These are phyloP conservation scores for Corymbia calophylla DNA, from an alignment of 441 rosid genomes.

Conservation along the genomic window DNA sequence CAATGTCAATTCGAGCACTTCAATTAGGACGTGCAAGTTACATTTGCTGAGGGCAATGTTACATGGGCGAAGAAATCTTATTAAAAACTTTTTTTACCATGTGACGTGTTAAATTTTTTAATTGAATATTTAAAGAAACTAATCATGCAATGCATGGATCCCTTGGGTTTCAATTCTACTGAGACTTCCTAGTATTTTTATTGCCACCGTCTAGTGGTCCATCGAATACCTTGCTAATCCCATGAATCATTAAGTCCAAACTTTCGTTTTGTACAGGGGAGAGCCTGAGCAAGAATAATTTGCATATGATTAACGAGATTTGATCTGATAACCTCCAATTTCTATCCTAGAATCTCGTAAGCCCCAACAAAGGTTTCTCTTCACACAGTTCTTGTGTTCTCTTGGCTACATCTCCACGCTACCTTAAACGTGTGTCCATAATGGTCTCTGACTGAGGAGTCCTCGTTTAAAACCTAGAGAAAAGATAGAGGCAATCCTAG, in stretches of 20 bases:
- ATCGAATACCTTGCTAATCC: neutral
- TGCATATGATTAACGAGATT: neutral
- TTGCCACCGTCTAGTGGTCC: neutral
- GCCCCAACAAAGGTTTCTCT: neutral
- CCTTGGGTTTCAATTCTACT: neutral
- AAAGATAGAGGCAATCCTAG: neutral
- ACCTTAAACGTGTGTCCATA: neutral
- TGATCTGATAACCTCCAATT: fast-evolving
- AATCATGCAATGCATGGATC: neutral
- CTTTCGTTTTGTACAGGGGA: neutral
- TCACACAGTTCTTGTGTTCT: neutral
- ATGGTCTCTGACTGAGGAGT: neutral
- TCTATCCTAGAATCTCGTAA: neutral
- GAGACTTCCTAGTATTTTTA: neutral
- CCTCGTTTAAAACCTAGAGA: neutral
- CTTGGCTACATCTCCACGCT: neutral
- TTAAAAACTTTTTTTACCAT: neutral
- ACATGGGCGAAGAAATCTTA: neutral
- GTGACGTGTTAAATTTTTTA: neutral
- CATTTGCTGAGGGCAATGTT: neutral
- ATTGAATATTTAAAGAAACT: neutral
- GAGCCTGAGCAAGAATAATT: neutral
- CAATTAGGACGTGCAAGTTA: neutral
- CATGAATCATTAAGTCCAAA: neutral
- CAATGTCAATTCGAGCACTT: neutral